Conservation (phyloP, 2,329 filamentous ascomycete species). For the Diaporthe vaccinii region DNA sequence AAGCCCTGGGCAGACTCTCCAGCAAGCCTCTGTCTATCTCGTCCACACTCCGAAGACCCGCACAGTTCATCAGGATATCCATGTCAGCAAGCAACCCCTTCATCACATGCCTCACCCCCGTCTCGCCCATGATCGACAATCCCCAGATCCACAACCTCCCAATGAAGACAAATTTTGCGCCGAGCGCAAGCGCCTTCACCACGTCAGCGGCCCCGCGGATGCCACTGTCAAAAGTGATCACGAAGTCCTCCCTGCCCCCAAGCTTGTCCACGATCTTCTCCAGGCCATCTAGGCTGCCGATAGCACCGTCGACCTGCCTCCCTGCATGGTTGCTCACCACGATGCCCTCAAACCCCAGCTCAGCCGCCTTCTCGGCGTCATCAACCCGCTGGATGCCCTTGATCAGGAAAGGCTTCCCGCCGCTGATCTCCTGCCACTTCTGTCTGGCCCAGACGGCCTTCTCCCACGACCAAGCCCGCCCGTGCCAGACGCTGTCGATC, state of each 20-base stretch:
- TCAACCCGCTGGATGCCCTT: constrained; percentile 74
- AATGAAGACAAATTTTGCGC: constrained; percentile 73
- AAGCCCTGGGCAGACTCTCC: constrained; percentile 57
- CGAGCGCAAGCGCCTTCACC: constrained; percentile 72
- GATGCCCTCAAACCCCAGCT: constrained; percentile 71
- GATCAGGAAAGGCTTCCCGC: constrained; percentile 70
- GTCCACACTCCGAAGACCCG: constrained; percentile 65
- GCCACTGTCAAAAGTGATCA: constrained; percentile 72
- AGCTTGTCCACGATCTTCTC: constrained; percentile 67
- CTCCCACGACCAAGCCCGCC: constrained; percentile 73
- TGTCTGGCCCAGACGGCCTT: constrained; percentile 72
- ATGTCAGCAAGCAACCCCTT: constrained; percentile 72
- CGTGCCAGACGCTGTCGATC: constrained; percentile 76
- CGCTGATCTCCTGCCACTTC: constrained; percentile 70
- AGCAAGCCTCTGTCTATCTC: constrained; percentile 62
- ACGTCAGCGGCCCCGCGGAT: constrained; percentile 69
- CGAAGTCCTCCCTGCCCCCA: constrained; percentile 49
- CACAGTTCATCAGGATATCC: constrained; percentile 72
- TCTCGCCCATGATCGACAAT: constrained; percentile 70
- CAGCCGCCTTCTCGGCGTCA: constrained; percentile 69
- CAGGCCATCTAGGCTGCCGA: constrained; percentile 70
- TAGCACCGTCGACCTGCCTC: constrained; percentile 71
- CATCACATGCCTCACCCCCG: constrained; percentile 73
- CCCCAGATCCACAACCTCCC: constrained; percentile 73
- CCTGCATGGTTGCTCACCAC: constrained; percentile 72